Evolutionary conservation across 2,329 filamentous ascomycete genomes (phyloP).

Genomic region (Epichloe typhina): DNA sequence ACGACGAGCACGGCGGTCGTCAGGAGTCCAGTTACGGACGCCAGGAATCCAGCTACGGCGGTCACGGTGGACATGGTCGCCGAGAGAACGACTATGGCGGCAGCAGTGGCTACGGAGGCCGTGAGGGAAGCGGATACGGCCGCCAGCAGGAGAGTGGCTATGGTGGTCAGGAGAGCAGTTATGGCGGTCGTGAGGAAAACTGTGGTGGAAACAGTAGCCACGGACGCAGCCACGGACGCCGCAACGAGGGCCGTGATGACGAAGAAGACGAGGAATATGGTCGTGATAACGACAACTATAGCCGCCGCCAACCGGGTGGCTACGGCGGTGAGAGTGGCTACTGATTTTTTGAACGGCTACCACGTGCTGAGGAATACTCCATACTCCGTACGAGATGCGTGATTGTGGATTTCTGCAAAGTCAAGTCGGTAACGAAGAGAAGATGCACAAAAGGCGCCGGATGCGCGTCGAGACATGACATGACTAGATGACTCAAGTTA

Average conservation of each 20-base stretch:
- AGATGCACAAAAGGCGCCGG: too few species aligned
- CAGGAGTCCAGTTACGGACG: slow-evolving; percentile 11
- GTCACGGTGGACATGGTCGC: slow-evolving; percentile 9
- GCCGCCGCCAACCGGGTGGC: slow-evolving; percentile 14
- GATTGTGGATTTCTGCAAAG: too few species aligned
- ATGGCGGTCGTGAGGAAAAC: slow-evolving; percentile 13
- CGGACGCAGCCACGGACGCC: slow-evolving; percentile 2
- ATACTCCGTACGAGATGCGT: too few species aligned
- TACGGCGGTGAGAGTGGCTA: slow-evolving; percentile 12
- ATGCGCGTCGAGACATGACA: background rate
- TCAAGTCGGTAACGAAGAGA: too few species aligned
- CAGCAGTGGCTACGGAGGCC: slow-evolving; percentile 6
- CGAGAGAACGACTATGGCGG: slow-evolving; percentile 5
- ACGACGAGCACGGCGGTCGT: slow-evolving; percentile 9
- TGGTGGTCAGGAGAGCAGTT: slow-evolving; percentile 2
- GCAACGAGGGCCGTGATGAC: slow-evolving; percentile 4
- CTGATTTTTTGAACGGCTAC: background rate
- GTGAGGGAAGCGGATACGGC: slow-evolving; percentile 7
- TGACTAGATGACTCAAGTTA: background rate
- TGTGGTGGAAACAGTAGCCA: slow-evolving; percentile 8
- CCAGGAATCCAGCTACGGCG: slow-evolving; percentile 12
- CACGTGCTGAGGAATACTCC: too few species aligned
- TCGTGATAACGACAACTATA: background rate
- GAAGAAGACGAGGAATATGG: slow-evolving; percentile 3
- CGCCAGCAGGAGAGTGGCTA: slow-evolving; percentile 10